Evolutionary conservation across 345 rosid genomes (phyloP), one percentile per base, ranked within the genome.

Genomic region (Euphorbia peplus): DNA sequence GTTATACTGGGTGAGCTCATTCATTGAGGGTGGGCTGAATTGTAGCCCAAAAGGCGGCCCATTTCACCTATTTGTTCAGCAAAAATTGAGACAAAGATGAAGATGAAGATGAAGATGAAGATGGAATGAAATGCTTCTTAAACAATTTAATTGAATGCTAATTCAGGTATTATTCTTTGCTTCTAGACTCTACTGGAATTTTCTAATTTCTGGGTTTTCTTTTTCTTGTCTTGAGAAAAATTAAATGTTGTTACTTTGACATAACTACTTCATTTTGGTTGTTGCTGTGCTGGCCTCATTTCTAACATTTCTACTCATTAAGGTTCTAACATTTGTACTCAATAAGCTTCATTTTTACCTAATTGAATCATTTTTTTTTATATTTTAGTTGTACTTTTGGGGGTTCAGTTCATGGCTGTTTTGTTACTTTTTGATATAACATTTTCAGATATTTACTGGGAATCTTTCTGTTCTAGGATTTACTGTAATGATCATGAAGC

Each of bases 121-220:
- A 22, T 63, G n/a, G 29, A 64, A 64, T 0, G 1, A 39, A 7
- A 21, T 25, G 42, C 68, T 64, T 30, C 18, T 29, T 19, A 22
- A 42, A 44, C 32, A 42, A 25, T 63, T 12, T 42, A 63, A 24
- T 22, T 29, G 35, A 6, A 15, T 58, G 18, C 48, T n/a, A 21
- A 30, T 32, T 4, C 69, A 66, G 69, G 69, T 66, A 66, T 51
- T 21, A 22, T 50, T 32, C 57, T 52, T 66, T 63, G 66, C 66
- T 44, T 63, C 15, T 11, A 37, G 1, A 6, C 35, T 22, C 66
- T 24, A 14, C 46, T 42, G 42, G 21, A 22, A 14, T 1, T 2
- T 51, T 19, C n/a, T 8, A 3, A 21, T 61, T 44, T 25, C 48
- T 63, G n/a, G 13, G 28, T 42, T 41, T 26, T 62, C 52, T 41